These are phyloP conservation scores for Yamadazyma friedrichii DNA, from an alignment of 1,139 yeast species.

Conservation along the genomic window DNA sequence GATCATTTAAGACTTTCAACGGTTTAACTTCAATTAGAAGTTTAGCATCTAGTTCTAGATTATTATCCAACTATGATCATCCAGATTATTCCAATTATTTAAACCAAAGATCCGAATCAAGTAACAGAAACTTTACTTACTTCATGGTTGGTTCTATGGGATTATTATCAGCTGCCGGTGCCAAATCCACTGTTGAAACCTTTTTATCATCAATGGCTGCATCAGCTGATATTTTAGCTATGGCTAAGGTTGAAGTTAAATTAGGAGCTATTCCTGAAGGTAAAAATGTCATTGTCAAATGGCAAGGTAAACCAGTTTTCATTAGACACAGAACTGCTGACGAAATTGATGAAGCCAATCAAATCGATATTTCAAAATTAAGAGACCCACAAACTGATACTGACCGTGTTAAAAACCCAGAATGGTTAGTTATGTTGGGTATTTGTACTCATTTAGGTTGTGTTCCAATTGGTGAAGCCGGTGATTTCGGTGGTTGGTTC, in stretches of 20 bases:
- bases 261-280: constrained; percentile 95
- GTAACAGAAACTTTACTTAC: constrained; percentile 84
- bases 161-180: constrained; percentile 90
- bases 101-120: constrained; percentile 69
- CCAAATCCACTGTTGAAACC: constrained; percentile 96
- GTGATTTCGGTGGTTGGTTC: constrained; percentile 99
- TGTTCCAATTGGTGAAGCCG: constrained; percentile 99
- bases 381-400: constrained; percentile 95
- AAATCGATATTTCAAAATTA: constrained; percentile 66
- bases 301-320: constrained; percentile 99
- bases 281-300: constrained; percentile 95
- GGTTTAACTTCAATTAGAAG: constrained; percentile 34
- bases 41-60: constrained; percentile 47
- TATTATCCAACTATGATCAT: constrained; percentile 78
- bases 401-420: constrained; percentile 94
- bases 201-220: constrained; percentile 95
- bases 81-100: constrained; percentile 88
- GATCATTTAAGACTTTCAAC: constrained; percentile 23
- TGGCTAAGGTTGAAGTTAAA: constrained; percentile 99
- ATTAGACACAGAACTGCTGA: constrained; percentile 96
- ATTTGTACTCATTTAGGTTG: constrained; percentile 99
- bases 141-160: constrained; percentile 99
- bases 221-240: constrained; percentile 97
- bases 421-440: constrained; percentile 99
- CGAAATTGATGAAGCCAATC: constrained; percentile 94